These are phyloP conservation scores for Salix brachista DNA, from an alignment of 345 rosid species.

Conservation along the genomic window DNA sequence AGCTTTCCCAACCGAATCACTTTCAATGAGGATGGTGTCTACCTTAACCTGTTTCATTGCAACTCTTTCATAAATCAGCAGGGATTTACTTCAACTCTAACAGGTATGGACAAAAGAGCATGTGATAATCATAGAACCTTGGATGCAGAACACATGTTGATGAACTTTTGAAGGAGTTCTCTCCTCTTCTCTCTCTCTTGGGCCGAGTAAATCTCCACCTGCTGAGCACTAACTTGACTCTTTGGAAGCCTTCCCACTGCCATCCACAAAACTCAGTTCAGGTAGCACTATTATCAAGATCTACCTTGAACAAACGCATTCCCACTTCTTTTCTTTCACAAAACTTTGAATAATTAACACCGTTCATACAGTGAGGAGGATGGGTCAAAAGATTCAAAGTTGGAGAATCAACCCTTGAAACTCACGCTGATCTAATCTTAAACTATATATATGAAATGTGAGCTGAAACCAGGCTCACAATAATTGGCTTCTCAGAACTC, in stretches of 20 bases:
- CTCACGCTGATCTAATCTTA: no score
- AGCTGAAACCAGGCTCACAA: no score
- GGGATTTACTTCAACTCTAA: neutral
- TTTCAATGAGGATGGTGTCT: constrained; percentile 72
- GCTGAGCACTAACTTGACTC: constrained; percentile 53
- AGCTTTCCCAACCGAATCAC: constrained; percentile 66
- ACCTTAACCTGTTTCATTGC: constrained; percentile 47
- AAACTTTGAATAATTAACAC: no score
- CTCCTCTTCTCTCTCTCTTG: constrained; percentile 62
- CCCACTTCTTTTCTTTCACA: no score
- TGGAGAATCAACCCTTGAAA: no score
- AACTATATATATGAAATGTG: no score
- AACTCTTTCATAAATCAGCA: neutral
- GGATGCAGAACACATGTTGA: constrained; percentile 45
- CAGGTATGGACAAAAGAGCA: neutral
- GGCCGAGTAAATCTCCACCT: constrained; percentile 51
- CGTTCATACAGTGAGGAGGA: no score
- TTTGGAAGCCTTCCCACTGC: constrained; percentile 68
- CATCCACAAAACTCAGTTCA: neutral
- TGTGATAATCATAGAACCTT: constrained; percentile 33
- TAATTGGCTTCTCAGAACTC: no score
- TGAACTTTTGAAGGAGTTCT: constrained; percentile 46
- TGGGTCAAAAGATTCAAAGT: no score
- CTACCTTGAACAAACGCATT: neutral
- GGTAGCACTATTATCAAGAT: neutral